A percentile compares a stretch with the other conserved stretches of the same genome.
These are phyloP conservation scores for Beverwykella pulmonaria DNA, from an alignment of 495 filamentous ascomycete genomes.

Conservation along the genomic window DNA sequence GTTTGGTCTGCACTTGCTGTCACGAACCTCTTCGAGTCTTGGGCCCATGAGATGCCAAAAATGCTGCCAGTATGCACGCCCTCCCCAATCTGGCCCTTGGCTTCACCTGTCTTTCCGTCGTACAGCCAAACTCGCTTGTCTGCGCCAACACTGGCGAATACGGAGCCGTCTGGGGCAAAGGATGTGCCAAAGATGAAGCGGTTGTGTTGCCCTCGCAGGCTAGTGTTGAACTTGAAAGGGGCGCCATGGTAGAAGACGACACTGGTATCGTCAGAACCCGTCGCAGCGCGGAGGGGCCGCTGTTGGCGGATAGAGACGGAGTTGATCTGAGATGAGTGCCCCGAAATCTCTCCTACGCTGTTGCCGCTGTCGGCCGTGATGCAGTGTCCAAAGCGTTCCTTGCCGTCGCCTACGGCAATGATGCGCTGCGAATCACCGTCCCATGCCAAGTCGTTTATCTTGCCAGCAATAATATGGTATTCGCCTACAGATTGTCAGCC, in stretches of 20 bases:
- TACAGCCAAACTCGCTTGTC: conserved; percentile 91
- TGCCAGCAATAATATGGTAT: conserved; percentile 90
- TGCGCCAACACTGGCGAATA: conserved; percentile 83
- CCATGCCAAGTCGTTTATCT: conserved; percentile 95
- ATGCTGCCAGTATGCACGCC: conserved; percentile 89
- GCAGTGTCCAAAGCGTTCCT: conserved; percentile 90
- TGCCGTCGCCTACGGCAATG: conserved; percentile 92
- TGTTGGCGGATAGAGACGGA: conserved; percentile 86
- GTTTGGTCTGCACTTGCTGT: conserved; percentile 94
- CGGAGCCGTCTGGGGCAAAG: conserved; percentile 87
- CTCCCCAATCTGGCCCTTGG: conserved; percentile 73
- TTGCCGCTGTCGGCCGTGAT: conserved; percentile 96
- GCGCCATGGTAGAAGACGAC: conserved; percentile 91
- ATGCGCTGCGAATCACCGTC: conserved; percentile 96
- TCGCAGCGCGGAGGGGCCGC: conserved; percentile 84
- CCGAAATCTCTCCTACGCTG: conserved; percentile 88
- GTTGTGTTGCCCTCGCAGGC: conserved; percentile 75
- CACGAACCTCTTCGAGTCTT: conserved; percentile 84
- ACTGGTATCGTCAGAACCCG: conserved; percentile 84
- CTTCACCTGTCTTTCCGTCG: conserved; percentile 90
- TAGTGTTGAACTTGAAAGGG: conserved; percentile 89
- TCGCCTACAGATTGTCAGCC: conserved; percentile 59
- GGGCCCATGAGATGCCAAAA: conserved; percentile 86
- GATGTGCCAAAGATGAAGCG: conserved; percentile 85
- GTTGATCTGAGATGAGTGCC: conserved; percentile 89